Percentiles rank a stretch among this genome's conserved stretches.
Evolutionary conservation across 257 asterid species (phyloP).

Genomic region (Verbascum thapsus): DNA sequence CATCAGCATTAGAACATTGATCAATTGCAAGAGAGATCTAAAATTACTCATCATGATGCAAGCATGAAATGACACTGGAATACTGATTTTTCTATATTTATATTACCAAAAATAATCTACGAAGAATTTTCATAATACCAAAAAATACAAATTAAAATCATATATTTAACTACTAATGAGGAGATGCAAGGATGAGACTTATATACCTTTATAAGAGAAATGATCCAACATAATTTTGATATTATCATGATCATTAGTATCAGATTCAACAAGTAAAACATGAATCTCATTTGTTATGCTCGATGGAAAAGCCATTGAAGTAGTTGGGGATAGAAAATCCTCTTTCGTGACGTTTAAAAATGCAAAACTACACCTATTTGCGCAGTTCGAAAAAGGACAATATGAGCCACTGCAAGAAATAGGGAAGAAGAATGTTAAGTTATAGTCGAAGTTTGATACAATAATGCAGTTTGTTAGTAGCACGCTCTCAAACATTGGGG

Average conservation of each 20-base stretch:
- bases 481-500: neutral
- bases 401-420: neutral
- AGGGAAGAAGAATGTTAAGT: neutral
- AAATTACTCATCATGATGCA: too few relatives aligned
- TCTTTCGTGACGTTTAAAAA: neutral
- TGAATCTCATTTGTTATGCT: constrained; percentile 23
- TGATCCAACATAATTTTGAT: constrained; percentile 21
- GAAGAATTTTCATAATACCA: neutral
- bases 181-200: neutral
- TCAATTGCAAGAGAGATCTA: too few relatives aligned
- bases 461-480: too few relatives aligned
- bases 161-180: neutral
- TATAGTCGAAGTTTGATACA: too few relatives aligned
- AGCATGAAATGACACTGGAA: too few relatives aligned
- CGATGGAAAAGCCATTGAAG: neutral
- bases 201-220: constrained; percentile 33
- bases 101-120: neutral
- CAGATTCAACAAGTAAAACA: constrained; percentile 33
- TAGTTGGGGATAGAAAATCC: neutral
- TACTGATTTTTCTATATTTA: too few relatives aligned
- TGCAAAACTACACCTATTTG: too few relatives aligned
- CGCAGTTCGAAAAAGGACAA: neutral
- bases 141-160: neutral
- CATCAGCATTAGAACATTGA: too few relatives aligned
- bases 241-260: constrained; percentile 18